Conservation (phyloP, 2,329 filamentous ascomycete species). For the Teratosphaeria nubilosa region DNA sequence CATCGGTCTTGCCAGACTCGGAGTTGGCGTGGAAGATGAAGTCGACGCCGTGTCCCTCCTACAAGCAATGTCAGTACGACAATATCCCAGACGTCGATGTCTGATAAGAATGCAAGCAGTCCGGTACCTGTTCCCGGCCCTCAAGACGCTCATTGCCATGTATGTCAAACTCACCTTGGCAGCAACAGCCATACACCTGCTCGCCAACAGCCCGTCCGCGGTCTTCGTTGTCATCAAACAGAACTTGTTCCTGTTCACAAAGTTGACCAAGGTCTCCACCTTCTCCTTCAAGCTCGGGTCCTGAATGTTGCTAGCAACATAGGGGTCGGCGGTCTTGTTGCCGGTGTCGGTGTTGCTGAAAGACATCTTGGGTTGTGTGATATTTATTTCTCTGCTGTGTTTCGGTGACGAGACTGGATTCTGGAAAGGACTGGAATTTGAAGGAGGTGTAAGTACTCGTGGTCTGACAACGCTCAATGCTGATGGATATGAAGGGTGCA, state of each 20-base stretch:
- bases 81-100: background rate
- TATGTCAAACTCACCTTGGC: conserved; percentile 47
- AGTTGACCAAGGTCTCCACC: conserved; percentile 60
- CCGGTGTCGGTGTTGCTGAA: conserved; percentile 53
- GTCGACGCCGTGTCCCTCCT: conserved; percentile 72
- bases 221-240: conserved; percentile 81
- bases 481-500: background rate
- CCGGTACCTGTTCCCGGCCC: background rate
- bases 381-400: background rate
- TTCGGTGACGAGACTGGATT: background rate
- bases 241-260: conserved; percentile 66
- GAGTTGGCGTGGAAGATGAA: conserved; percentile 88
- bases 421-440: background rate
- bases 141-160: background rate
- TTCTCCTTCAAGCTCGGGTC: conserved; percentile 64
- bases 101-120: background rate
- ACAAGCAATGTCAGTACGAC: conserved; percentile 6
- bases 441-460: background rate
- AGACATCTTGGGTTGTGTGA: conserved; percentile 24
- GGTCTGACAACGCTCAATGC: background rate
- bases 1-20: conserved; percentile 77
- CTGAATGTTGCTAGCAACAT: conserved; percentile 66
- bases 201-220: conserved; percentile 56
- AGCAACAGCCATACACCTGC: conserved; percentile 78
- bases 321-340: conserved; percentile 61